Evolutionary conservation across 1,284 basidiomycete species (phyloP).

Genomic region (Sanghuangporus sanghuang): DNA sequence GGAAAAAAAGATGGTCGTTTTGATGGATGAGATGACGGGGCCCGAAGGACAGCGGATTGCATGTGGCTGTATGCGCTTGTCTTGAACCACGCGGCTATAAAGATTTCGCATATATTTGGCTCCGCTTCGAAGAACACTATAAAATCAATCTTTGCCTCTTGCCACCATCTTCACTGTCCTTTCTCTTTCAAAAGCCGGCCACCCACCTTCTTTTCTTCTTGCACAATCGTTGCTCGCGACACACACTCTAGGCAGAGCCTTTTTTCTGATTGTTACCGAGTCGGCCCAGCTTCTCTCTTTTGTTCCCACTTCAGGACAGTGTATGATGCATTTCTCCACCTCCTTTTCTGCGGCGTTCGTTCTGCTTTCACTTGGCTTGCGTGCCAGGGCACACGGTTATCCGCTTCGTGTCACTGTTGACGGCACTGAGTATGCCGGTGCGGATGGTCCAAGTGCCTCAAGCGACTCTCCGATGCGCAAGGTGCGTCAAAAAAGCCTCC

Average conservation of each 20-base stretch:
- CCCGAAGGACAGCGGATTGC: too few species aligned
- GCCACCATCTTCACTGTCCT: not conserved
- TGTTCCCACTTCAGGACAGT: not conserved
- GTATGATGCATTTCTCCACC: constrained; percentile 3
- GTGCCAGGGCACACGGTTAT: constrained; percentile 5
- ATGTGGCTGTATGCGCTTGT: too few species aligned
- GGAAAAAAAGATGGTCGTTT: too few species aligned
- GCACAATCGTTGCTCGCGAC: not conserved
- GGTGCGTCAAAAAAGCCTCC: not conserved
- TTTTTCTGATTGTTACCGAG: not conserved
- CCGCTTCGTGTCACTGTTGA: constrained; percentile 4
- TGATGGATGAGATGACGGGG: too few species aligned
- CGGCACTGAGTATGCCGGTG: constrained; percentile 10
- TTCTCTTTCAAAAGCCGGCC: not conserved
- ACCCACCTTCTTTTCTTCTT: not conserved
- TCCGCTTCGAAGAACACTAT: not conserved
- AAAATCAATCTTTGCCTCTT: not conserved
- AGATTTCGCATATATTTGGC: not conserved
- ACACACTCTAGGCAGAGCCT: constrained; percentile 4
- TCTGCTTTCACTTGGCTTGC: constrained; percentile 3
- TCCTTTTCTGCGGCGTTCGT: not conserved
- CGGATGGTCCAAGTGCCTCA: constrained; percentile 11
- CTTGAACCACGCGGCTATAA: not conserved
- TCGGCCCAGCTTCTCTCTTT: not conserved
- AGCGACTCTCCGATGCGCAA: constrained; percentile 11